These are phyloP conservation scores for Hypoxylon sp. DNA, from an alignment of 2,329 filamentous ascomycete genomes.

Conservation along the genomic window DNA sequence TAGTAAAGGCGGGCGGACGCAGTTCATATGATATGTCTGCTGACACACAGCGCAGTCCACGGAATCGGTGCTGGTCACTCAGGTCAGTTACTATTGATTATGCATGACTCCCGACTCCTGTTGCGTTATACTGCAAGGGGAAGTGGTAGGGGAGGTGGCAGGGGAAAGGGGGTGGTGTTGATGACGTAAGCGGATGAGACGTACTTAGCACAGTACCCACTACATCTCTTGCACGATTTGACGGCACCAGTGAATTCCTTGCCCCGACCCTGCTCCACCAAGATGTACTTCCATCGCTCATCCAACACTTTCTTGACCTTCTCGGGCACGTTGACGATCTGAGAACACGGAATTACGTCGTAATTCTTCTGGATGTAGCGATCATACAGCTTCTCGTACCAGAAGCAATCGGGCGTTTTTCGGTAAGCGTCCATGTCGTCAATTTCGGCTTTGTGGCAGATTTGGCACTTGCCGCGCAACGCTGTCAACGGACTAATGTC, in stretches of 20 bases:
- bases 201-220: constrained; percentile 90
- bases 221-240: constrained; percentile 95
- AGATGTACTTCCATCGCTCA: constrained; percentile 95
- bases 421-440: constrained; percentile 85
- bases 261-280: constrained; percentile 92
- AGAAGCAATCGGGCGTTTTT: constrained; percentile 89
- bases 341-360: constrained; percentile 91
- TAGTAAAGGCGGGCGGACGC: constrained; percentile 88
- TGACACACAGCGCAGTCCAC: constrained; percentile 97
- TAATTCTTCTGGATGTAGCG: constrained; percentile 98
- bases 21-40: constrained; percentile 98
- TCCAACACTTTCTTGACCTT: constrained; percentile 96
- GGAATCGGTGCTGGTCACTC: constrained; percentile 80
- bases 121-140: constrained; percentile 22
- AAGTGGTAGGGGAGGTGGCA: constrained; percentile 34
- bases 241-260: constrained; percentile 97
- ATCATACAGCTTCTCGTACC: constrained; percentile 98
- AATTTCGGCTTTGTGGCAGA: constrained; percentile 90
- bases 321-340: constrained; percentile 95
- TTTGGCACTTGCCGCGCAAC: constrained; percentile 92
- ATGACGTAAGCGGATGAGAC: constrained; percentile 55
- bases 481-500: constrained; percentile 94
- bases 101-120: constrained; percentile 13
- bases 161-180: constrained; percentile 17
- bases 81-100: constrained; percentile 32